Base-by-base conservation (phyloP, 2,329 filamentous ascomycete species). In the Colletotrichum sp. region DNA sequence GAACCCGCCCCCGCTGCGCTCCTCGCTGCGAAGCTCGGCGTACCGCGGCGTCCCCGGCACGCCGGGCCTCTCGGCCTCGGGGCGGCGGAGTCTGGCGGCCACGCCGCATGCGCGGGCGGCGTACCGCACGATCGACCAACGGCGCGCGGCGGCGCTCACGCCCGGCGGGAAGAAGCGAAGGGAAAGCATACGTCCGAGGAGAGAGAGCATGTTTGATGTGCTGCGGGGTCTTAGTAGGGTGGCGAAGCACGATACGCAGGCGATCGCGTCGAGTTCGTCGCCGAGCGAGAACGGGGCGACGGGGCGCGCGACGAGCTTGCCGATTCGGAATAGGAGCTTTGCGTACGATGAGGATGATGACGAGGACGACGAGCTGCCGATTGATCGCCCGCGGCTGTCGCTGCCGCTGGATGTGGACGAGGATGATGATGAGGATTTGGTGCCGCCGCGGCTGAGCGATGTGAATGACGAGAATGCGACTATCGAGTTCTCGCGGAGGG, bases 61-160 rank as follows among this genome's bases (percentile, higher is more conserved):
- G 10, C 66, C 66, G 32, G 87, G 87, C 13, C 85, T 87, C 55
- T 87, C 88, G 12, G 87, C 85, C 39, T 90, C 89, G 3, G 89
- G 81, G 13, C 84, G 86, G 66, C 84, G 83, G 64, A 83, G 82
- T 77, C 85, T 87, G 82, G 85, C 85, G 15, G 85, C 88, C 5
- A 93, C 92, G 21, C 92, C 92, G 0, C 92, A 93, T 81, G 91
- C 89, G 63, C 89, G 89, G 79, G 92, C 91, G 13, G 92, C 92
- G 59, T 89, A 88, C 64, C 87, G 90, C 62, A 89, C 91, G 36
- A 86, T 93, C 68, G 88, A 92, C 78, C 88, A 89, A 77, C 90
- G 92, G 7, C 89, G 92, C 57, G 89, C 89, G 4, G 90, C 90
- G 63, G 85, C 92, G 64, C 88, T 92, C 77, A 93, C 92, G 0